A percentile compares a stretch with the other conserved stretches of the same genome.
phyloP scores from a whole-genome alignment of 768 basidiomycete genomes.

The Tylopilus sp. region DNA sequence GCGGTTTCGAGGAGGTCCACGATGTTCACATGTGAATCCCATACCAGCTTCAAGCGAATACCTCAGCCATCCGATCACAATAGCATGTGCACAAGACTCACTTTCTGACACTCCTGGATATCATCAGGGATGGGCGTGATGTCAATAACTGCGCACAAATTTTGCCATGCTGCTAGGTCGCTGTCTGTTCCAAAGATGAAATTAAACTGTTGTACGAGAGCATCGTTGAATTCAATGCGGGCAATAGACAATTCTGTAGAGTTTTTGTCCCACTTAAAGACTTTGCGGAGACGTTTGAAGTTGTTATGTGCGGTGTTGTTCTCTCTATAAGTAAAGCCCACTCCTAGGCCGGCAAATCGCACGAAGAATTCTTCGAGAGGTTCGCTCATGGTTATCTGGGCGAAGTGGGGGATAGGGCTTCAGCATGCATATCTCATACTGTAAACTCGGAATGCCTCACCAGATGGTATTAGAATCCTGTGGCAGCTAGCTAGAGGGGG shows the following conservation, averaged over 20 bases:
- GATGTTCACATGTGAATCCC: constrained; percentile 33
- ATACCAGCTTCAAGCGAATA: constrained; percentile 13
- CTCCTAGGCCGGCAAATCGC: constrained; percentile 8
- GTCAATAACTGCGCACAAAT: constrained; percentile 20
- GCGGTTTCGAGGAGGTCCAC: constrained; percentile 29
- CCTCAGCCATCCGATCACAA: background rate
- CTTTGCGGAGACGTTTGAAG: constrained; percentile 14
- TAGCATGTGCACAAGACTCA: constrained; percentile 1
- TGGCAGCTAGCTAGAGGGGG: background rate
- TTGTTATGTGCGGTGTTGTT: constrained; percentile 18
- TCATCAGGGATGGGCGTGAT: constrained; percentile 20
- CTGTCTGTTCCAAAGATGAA: constrained; percentile 17
- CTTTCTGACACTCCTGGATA: constrained; percentile 15
- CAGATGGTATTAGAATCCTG: no score
- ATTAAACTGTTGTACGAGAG: constrained; percentile 27
- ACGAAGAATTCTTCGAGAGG: constrained; percentile 28
- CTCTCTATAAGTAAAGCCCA: constrained; percentile 14
- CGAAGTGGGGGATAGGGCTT: background rate
- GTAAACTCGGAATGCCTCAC: background rate
- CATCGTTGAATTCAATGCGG: constrained; percentile 12
- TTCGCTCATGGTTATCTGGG: constrained; percentile 5
- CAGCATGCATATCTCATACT: background rate
- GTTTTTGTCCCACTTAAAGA: background rate
- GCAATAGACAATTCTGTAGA: background rate
- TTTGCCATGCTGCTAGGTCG: constrained; percentile 23